These are phyloP conservation scores for Jackrogersella multiformis DNA, from an alignment of 495 filamentous ascomycete species.

Conservation along the genomic window DNA sequence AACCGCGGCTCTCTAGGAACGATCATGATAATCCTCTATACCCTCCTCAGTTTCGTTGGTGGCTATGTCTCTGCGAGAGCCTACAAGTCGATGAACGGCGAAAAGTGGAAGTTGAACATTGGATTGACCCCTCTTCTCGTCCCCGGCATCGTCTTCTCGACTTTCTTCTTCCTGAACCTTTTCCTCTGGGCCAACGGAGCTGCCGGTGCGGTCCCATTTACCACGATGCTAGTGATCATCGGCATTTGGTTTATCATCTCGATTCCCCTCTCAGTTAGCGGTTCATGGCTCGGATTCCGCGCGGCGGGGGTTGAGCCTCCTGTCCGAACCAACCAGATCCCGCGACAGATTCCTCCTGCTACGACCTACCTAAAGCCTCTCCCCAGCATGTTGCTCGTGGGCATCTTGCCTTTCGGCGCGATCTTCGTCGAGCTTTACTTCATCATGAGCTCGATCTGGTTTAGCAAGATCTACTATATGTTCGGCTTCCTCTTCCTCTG, in stretches of 20 bases:
- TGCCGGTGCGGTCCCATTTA: slow-evolving; percentile 93
- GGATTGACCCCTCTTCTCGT: slow-evolving; percentile 84
- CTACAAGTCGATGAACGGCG: slow-evolving; percentile 92
- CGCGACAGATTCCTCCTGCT: slow-evolving; percentile 89
- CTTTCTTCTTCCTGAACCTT: slow-evolving; percentile 93
- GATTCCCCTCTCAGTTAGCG: slow-evolving; percentile 86
- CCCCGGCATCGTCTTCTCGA: slow-evolving; percentile 84
- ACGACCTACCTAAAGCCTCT: slow-evolving; percentile 82
- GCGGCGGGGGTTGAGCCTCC: slow-evolving; percentile 73
- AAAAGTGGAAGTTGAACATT: slow-evolving; percentile 94
- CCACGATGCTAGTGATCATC: slow-evolving; percentile 92
- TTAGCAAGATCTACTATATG: slow-evolving; percentile 99
- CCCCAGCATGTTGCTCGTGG: slow-evolving; percentile 87
- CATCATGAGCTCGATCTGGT: slow-evolving; percentile 98
- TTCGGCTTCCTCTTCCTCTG: slow-evolving; percentile 98
- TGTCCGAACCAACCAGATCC: slow-evolving; percentile 96
- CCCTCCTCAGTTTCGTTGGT: slow-evolving; percentile 89
- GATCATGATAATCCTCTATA: slow-evolving; percentile 91
- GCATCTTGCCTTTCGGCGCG: slow-evolving; percentile 90
- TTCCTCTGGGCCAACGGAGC: slow-evolving; percentile 93
- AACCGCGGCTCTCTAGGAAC: slow-evolving; percentile 93
- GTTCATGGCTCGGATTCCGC: slow-evolving; percentile 91
- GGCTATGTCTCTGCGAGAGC: slow-evolving; percentile 88
- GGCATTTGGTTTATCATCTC: slow-evolving; percentile 97
- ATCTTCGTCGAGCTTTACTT: slow-evolving; percentile 99